Base-by-base conservation (phyloP, 192 early-diverging fungal species). In the Gonapodya sp. region DNA sequence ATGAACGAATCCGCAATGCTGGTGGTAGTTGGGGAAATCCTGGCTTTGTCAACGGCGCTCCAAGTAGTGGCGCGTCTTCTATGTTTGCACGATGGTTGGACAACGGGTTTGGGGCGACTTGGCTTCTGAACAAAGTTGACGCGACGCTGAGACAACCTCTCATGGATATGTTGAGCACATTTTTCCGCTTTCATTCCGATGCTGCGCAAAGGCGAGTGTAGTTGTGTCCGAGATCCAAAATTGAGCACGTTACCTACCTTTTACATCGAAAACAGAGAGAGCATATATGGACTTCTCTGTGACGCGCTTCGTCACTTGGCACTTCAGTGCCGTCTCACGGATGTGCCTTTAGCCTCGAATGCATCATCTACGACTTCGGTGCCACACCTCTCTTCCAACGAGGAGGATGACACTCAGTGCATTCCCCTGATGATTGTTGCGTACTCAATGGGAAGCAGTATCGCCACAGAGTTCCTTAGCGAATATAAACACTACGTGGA, bases 401-500 rank as follows among this genome's bases (percentile, higher is more conserved):
- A 64, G 24, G 46, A 64, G 24, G 46, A 64, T 24, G 46, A 64
- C 24, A 64, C 8, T 64, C 46, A 64, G 24, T 16, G 24, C 24
- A 64, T 64, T 64, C 46, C 46, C 24, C 46, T 64, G 8, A 64
- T 64, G 46, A 24, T 64, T 64, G 46, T 64, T 24, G 46, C 46
- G 8, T 64, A 64, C 46, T 64, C 46, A 64, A 64, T 64, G 46
- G 46, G 46, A 64, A 64, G 46, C 46, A 64, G 46, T 64, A 64
- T 64, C 24, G 8, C 46, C 8, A 64, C 46, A 8, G 46, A 64
- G 24, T 64, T 64, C 46, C 46, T 64, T 24, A 64, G 46, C 46
- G 46, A 64, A 64, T 64, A 64, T 64, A 8, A 24, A 64, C 46
- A 64, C 46, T 64, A 64, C 24, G 46, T 64, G 46, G 46, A 64